Percentiles rank a stretch among this genome's conserved stretches.
Evolutionary conservation across 495 filamentous ascomycete species (phyloP).

Genomic region (Talaromyces nanjingensis): DNA sequence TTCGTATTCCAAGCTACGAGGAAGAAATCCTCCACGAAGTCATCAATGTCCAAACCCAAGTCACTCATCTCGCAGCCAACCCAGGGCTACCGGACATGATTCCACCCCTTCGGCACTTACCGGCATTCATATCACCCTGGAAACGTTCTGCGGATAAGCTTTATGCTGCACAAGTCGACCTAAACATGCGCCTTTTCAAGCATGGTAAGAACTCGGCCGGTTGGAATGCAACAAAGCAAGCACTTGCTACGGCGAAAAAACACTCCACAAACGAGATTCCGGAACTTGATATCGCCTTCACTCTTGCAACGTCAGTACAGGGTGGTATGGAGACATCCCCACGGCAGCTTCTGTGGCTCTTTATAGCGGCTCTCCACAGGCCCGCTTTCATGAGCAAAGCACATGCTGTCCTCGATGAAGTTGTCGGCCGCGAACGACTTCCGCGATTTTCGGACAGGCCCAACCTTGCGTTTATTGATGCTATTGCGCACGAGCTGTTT

Average conservation of each 20-base stretch:
- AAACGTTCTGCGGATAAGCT: not conserved
- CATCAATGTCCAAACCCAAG: not conserved
- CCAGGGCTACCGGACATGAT: not conserved
- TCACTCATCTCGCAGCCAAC: too few species aligned
- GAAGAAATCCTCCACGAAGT: not conserved
- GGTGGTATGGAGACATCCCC: constrained; percentile 28
- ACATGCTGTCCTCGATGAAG: constrained; percentile 24
- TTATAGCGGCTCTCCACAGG: constrained; percentile 19
- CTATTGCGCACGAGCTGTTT: constrained; percentile 25
- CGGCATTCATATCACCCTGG: not conserved
- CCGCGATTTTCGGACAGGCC: constrained; percentile 23
- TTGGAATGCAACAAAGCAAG: not conserved
- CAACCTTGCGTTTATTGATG: constrained; percentile 23
- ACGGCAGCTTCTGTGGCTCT: constrained; percentile 23
- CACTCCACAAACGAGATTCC: not conserved
- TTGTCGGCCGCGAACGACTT: constrained; percentile 24
- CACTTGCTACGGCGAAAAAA: not conserved
- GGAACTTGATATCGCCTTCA: not conserved
- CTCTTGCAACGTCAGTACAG: constrained; percentile 21
- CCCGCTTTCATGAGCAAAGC: constrained; percentile 9
- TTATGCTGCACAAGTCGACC: not conserved
- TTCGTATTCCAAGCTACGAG: not conserved
- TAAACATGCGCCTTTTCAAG: not conserved
- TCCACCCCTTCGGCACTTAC: not conserved
- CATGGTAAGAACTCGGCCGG: not conserved